Evolutionary conservation across 1,139 yeast genomes (phyloP), one percentile per base, ranked within the genome.

Genomic region (Entelexis sorbosivorans): DNA sequence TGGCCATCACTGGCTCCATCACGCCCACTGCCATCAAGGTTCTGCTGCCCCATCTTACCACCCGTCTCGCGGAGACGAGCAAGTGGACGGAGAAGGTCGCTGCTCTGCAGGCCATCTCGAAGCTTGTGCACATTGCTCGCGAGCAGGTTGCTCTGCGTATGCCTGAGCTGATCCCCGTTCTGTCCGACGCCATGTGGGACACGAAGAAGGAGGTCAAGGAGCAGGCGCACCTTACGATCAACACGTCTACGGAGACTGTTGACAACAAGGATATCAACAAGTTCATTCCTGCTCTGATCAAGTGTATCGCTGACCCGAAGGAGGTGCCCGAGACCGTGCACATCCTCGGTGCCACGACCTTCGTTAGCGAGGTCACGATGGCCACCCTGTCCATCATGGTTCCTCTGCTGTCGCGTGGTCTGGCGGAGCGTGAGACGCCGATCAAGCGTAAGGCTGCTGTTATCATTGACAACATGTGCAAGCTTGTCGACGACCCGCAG

Each of bases 161-260:
- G 97, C 96, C 97, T 67, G 97, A 91, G 78, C 82, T 91, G 73
- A 89, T 91, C 67, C 98, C 98, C 73, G 93, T 84, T 62, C 78
- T 91, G 68, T 91, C 98, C 63, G 98, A 91, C 78, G 86, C 96
- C 66, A 91, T 91, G 97, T 91, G 98, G 98, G 98, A 91, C 74
- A 91, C 98, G 75, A 91, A 91, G 82, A 79, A 80, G 73, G 97
- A 91, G 70, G 97, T 91, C 71, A 91, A 91, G 83, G 81, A 79
- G 66, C 95, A 93, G 69, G 96, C 98, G 63, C 84, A 94, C 66
- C 82, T 81, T 66, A 87, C 97, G 71, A 88, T 91, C 80, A 79
- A 89, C 73, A 86, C 87, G 76, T 82, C 95, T 64, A 91, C 98
- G 66, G 93, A 88, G 73, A 88, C 97, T 68, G 91, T 91, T 67